Evolutionary conservation across 345 rosid genomes (phyloP).

Genomic region (Toxicodendron radicans): DNA sequence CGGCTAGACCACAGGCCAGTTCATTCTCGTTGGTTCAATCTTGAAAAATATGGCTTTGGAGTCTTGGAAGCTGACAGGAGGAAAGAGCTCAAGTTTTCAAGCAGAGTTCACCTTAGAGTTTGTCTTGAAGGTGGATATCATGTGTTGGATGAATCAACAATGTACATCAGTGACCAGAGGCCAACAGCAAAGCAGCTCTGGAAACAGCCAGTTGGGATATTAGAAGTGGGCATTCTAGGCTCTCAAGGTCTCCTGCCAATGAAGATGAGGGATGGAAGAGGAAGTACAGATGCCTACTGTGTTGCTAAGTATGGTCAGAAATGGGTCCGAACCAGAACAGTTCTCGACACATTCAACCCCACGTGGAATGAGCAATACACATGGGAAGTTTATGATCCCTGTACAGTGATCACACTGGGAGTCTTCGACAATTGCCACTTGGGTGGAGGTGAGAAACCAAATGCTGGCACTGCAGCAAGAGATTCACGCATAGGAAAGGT

Average conservation of each 20-base stretch:
- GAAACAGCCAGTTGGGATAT: conserved; percentile 74
- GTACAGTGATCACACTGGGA: conserved; percentile 80
- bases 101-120: conserved; percentile 72
- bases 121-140: conserved; percentile 97
- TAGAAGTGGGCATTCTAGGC: conserved; percentile 76
- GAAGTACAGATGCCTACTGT: conserved; percentile 69
- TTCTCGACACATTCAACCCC: conserved; percentile 55
- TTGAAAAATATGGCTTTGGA: conserved; percentile 79
- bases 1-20: conserved; percentile 83
- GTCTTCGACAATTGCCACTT: conserved; percentile 73
- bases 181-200: conserved; percentile 88
- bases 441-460: conserved; percentile 41
- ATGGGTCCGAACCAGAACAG: conserved; percentile 85
- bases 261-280: conserved; percentile 77
- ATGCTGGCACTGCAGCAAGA: conserved; percentile 29
- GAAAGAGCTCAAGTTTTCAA: conserved; percentile 73
- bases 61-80: conserved; percentile 74
- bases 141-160: conserved; percentile 85
- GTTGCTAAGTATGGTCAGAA: conserved; percentile 85
- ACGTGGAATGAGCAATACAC: conserved; percentile 85
- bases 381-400: conserved; percentile 91
- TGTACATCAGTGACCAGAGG: conserved; percentile 83
- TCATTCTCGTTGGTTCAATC: conserved; percentile 84
- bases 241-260: conserved; percentile 71
- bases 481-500: conserved; percentile 83